Evolutionary conservation across 352 stramenopile species (phyloP), one percentile per base, ranked within the genome.

Genomic region (Phytopythium mirpurense): DNA sequence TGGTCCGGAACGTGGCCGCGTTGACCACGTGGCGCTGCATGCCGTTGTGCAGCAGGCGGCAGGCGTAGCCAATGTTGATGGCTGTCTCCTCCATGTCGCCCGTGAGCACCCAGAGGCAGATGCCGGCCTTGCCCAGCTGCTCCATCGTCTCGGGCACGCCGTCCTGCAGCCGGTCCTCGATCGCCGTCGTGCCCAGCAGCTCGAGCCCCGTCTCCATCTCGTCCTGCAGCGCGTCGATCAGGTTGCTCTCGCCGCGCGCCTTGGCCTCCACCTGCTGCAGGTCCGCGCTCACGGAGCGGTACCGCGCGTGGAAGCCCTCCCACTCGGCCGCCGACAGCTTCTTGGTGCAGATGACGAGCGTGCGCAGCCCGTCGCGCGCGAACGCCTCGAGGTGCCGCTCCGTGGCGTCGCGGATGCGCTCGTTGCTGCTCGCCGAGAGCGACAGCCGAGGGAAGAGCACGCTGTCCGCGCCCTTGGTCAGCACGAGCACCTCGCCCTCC

Each of bases 21-120:
- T 92, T 95, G 43, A 95, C 86, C 44, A 95, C 78, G 34, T 90
- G 74, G n/a, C 83, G 72, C 48, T 97, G 74, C 95, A 98, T 98
- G 53, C 96, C 93, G 38, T 96, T 96, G 49, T 93, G 98, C 4
- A 95, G 65, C 37, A 96, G 64, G 3, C 76, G 80, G 34, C 84
- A 96, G 15, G 84, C 86, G 34, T 88, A 96, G 5, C 80, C 80
- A 63, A 96, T 94, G 59, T 96, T 96, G 45, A 94, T 94, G 0
- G 86, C 86, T 10, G 86, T 96, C 56, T 96, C 86, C 62, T 94
- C 80, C 86, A 93, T 96, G 54, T 96, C 86, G 29, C 86, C 85
- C 4, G 86, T 96, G 18, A 94, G 61, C 34, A 96, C 81, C 86
- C 86, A 96, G n/a, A 96, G 80, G 24, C 63, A 81, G 45, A 96